Evolutionary conservation across 176 grass and related monocot genomes (phyloP).

Genomic region (Puya raimondii): DNA sequence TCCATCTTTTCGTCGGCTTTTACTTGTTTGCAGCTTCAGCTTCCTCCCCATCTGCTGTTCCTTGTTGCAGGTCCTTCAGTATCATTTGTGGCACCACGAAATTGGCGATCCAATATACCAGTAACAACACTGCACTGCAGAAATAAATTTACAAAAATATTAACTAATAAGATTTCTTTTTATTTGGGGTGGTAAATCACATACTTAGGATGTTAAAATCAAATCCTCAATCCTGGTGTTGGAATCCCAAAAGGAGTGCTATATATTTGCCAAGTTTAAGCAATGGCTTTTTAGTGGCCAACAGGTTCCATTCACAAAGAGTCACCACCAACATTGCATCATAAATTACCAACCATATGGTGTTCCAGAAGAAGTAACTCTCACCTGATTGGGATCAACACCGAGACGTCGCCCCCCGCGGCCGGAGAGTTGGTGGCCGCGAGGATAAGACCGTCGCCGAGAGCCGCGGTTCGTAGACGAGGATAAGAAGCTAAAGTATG

Average conservation of each 20-base stretch:
- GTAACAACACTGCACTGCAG: background rate
- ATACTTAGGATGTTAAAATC: too few species aligned
- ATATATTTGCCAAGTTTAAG: too few species aligned
- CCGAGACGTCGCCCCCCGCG: background rate
- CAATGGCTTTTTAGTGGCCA: too few species aligned
- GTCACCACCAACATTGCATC: background rate
- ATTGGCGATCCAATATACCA: background rate
- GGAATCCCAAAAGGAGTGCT: too few species aligned
- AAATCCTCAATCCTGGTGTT: too few species aligned
- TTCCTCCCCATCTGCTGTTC: background rate
- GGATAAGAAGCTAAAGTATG: background rate
- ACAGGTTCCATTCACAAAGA: too few species aligned
- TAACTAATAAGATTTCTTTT: too few species aligned
- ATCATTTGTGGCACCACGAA: slow-evolving; percentile 1
- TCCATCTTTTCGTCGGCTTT: background rate
- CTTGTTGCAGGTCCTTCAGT: background rate
- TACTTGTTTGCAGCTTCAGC: background rate
- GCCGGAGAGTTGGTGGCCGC: background rate
- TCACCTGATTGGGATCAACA: background rate
- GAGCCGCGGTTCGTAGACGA: background rate
- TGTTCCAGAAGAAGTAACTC: background rate
- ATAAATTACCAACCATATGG: background rate
- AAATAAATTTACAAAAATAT: background rate
- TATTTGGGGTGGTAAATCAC: too few species aligned
- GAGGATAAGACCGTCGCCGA: background rate